A percentile compares a stretch with the other conserved stretches of the same genome.
Evolutionary conservation across 2,329 filamentous ascomycete genomes (phyloP).

Genomic region (Rhexocercosporidium sp.): DNA sequence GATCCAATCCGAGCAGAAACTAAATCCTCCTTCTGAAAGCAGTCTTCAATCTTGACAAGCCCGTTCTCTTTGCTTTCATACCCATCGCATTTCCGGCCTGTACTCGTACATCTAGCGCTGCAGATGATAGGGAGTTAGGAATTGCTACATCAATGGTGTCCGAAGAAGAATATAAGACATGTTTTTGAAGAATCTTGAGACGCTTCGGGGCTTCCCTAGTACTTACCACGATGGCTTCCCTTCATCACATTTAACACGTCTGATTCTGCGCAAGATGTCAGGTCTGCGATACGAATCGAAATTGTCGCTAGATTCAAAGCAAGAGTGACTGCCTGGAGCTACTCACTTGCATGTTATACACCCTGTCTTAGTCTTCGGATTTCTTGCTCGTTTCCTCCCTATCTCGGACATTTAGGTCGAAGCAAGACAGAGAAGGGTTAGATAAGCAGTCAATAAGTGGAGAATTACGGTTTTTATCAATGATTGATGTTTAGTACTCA

Average conservation of each 20-base stretch:
- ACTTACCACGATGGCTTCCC: conserved; percentile 16
- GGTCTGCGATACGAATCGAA: too few species aligned
- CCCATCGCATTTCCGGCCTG: conserved; percentile 28
- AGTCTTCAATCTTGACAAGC: background rate
- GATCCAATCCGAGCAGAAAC: background rate
- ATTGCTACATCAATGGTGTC: background rate
- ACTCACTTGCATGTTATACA: conserved; percentile 25
- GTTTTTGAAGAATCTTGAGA: background rate
- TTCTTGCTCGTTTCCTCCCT: conserved; percentile 19
- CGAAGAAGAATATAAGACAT: background rate
- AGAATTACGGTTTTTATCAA: background rate
- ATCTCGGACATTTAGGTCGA: background rate
- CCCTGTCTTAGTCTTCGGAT: conserved; percentile 22
- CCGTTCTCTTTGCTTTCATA: conserved; percentile 11
- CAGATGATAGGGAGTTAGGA: too few species aligned
- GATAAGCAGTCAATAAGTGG: background rate
- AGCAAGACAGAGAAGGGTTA: background rate
- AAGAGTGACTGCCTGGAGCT: background rate
- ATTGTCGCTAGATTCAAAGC: background rate
- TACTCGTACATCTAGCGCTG: conserved; percentile 22
- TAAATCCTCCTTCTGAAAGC: background rate
- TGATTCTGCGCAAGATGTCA: background rate
- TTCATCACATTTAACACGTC: conserved; percentile 31
- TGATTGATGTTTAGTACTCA: background rate
- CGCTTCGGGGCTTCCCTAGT: background rate